A percentile compares a stretch with the other conserved stretches of the same genome.
Evolutionary conservation across 768 basidiomycete species (phyloP).

Genomic region (Ramaria rubella): DNA sequence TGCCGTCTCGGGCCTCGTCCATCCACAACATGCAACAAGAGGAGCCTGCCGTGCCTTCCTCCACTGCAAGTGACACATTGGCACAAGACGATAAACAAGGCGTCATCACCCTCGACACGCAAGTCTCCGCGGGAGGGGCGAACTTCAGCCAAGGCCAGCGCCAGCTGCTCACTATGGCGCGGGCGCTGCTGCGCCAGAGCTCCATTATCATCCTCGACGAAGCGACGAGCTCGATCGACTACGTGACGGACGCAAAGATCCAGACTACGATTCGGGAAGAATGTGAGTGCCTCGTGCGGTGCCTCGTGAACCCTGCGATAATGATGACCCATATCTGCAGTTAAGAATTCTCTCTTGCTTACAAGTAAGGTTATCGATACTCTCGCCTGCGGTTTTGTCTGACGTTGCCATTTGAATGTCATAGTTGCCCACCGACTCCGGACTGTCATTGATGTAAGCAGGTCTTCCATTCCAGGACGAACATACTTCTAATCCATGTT

Average conservation of each 20-base stretch:
- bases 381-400: too few relatives aligned
- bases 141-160: slow-evolving; percentile 40
- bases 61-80: background rate
- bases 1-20: slow-evolving; percentile 11
- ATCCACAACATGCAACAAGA: slow-evolving; percentile 12
- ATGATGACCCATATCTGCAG: slow-evolving; percentile 27
- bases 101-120: slow-evolving; percentile 22
- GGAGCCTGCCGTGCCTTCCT: background rate
- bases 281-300: slow-evolving; percentile 11
- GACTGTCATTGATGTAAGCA: slow-evolving; percentile 57
- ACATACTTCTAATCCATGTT: too few relatives aligned
- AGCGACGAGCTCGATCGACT: slow-evolving; percentile 16
- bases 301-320: slow-evolving; percentile 29
- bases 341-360: slow-evolving; percentile 44
- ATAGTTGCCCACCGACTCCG: slow-evolving; percentile 67
- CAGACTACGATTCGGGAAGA: slow-evolving; percentile 34
- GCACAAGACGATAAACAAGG: slow-evolving; percentile 2
- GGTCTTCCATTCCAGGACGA: slow-evolving; percentile 7
- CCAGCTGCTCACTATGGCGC: slow-evolving; percentile 26
- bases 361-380: slow-evolving; percentile 44
- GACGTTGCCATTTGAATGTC: too few relatives aligned
- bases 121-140: slow-evolving; percentile 32
- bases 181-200: slow-evolving; percentile 20
- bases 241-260: slow-evolving; percentile 24
- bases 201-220: slow-evolving; percentile 24